These are phyloP conservation scores for Suillus tomentosus DNA, from an alignment of 768 basidiomycete genomes.

Conservation along the genomic window DNA sequence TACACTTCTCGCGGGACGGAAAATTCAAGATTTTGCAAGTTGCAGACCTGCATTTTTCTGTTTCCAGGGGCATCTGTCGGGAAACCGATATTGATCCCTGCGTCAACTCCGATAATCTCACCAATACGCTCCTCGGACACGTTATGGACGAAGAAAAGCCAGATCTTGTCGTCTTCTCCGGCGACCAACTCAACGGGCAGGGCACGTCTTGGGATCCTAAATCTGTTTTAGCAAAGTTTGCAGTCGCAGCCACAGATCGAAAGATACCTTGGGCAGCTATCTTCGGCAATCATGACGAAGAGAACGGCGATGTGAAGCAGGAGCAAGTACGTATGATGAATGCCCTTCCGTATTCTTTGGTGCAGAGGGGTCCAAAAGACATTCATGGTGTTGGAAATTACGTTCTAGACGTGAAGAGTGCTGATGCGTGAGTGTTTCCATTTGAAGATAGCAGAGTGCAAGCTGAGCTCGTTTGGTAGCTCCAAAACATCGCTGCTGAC, in stretches of 20 bases:
- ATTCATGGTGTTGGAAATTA: slow-evolving; percentile 94
- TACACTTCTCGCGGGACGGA: slow-evolving; percentile 82
- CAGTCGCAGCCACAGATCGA: slow-evolving; percentile 65
- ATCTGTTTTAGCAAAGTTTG: slow-evolving; percentile 64
- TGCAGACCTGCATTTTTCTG: slow-evolving; percentile 93
- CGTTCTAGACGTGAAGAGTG: slow-evolving; percentile 78
- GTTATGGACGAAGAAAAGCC: slow-evolving; percentile 83
- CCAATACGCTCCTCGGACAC: slow-evolving; percentile 67
- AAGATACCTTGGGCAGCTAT: slow-evolving; percentile 88
- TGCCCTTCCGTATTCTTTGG: slow-evolving; percentile 81
- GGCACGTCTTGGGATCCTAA: slow-evolving; percentile 86
- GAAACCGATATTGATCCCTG: slow-evolving; percentile 62
- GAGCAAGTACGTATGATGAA: slow-evolving; percentile 74
- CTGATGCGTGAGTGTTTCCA: slow-evolving; percentile 69
- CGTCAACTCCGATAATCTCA: slow-evolving; percentile 73
- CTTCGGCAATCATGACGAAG: slow-evolving; percentile 94
- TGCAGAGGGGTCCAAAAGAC: slow-evolving; percentile 77
- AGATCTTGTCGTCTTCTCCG: slow-evolving; percentile 88
- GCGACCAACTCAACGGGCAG: slow-evolving; percentile 95
- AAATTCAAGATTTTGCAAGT: slow-evolving; percentile 89
- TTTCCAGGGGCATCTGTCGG: slow-evolving; percentile 73
- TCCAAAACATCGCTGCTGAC: slow-evolving; percentile 89
- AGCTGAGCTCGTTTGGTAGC: slow-evolving; percentile 38
- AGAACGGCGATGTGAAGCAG: slow-evolving; percentile 61
- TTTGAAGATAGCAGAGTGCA: slow-evolving; percentile 3